phyloP scores from a whole-genome alignment of 352 stramenopile genomes.

The Phytopythium boreale region DNA sequence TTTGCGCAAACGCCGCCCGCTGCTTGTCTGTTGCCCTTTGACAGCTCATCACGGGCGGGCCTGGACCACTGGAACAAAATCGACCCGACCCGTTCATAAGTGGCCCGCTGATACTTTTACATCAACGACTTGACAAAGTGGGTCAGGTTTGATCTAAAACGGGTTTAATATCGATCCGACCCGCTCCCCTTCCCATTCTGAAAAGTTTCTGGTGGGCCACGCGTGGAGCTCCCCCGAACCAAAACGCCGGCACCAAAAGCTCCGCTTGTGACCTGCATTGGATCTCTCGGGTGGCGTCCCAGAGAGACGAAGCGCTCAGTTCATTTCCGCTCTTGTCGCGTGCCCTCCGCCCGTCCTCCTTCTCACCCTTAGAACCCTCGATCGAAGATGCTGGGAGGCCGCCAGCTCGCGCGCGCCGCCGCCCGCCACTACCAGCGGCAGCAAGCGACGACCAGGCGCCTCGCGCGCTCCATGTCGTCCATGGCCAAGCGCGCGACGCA shows the following conservation, averaged over 20 bases:
- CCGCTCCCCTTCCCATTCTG: background rate
- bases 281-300: background rate
- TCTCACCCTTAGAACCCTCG: background rate
- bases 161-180: background rate
- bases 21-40: background rate
- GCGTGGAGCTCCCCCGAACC: background rate
- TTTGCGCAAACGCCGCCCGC: slow-evolving; percentile 10
- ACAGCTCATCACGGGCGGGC: background rate
- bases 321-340: slow-evolving; percentile 8
- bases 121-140: background rate
- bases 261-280: background rate
- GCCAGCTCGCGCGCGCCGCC: slow-evolving; percentile 42
- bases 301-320: background rate
- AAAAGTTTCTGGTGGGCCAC: slow-evolving; percentile 13
- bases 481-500: slow-evolving; percentile 14
- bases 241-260: slow-evolving; percentile 13
- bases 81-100: background rate
- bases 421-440: slow-evolving; percentile 26
- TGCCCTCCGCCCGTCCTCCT: background rate
- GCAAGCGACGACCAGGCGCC: slow-evolving; percentile 5
- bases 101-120: background rate
- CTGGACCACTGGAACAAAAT: background rate
- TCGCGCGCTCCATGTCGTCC: slow-evolving; percentile 17
- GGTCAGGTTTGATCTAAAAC: background rate
- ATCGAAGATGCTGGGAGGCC: slow-evolving; percentile 39